These are phyloP conservation scores for Dactylonectria estremocensis DNA, from an alignment of 2,329 filamentous ascomycete species.

Conservation along the genomic window DNA sequence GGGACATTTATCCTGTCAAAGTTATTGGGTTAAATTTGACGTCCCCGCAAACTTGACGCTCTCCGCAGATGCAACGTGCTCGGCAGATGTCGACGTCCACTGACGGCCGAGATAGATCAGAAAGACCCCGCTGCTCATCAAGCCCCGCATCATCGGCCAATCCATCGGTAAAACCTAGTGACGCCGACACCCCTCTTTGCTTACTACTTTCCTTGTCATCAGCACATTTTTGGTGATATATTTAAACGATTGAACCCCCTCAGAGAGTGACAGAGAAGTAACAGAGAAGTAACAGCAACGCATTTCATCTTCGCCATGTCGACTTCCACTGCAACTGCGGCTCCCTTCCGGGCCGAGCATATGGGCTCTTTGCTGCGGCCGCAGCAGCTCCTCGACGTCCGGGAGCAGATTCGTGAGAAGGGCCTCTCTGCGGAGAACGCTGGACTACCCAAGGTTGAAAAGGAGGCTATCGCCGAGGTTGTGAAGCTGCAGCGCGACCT, in stretches of 20 bases:
- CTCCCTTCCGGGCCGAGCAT: conserved; percentile 83
- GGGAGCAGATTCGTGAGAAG: conserved; percentile 51
- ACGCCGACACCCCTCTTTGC: conserved; percentile 17
- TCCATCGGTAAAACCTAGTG: conserved; percentile 18
- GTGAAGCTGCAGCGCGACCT: conserved; percentile 78
- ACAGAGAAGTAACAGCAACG: neutral
- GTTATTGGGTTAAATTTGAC: no score
- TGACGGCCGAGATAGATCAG: neutral
- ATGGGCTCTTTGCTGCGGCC: conserved; percentile 83
- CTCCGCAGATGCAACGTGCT: no score
- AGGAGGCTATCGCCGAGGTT: conserved; percentile 66
- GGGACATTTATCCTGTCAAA: no score
- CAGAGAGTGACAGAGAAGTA: no score
- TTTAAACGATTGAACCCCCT: neutral
- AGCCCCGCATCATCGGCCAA: conserved; percentile 27
- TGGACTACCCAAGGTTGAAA: conserved; percentile 72
- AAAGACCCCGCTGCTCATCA: conserved; percentile 19
- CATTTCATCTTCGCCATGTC: conserved; percentile 34
- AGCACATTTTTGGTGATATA: neutral
- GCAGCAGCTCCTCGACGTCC: conserved; percentile 56
- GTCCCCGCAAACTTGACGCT: no score
- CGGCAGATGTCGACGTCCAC: no score
- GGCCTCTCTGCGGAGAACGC: conserved; percentile 66
- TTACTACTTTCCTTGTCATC: conserved; percentile 14
- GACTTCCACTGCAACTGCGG: conserved; percentile 34